phyloP scores from a whole-genome alignment of 805 yeast genomes.

The Yamadazyma insecticola region DNA sequence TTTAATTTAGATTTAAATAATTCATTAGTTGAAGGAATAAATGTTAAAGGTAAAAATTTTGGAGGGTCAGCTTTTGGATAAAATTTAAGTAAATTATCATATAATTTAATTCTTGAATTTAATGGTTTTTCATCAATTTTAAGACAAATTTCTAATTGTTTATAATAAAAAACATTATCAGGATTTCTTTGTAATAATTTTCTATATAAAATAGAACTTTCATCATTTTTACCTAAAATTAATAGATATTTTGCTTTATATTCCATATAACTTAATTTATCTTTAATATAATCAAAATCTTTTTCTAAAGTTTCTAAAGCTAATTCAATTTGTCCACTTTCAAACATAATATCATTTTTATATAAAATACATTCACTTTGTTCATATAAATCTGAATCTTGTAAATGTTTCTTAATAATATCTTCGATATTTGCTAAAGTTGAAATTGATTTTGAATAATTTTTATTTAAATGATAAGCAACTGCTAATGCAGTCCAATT shows the following conservation, averaged over 20 bases:
- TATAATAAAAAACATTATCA: slow-evolving; percentile 65
- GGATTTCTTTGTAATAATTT: slow-evolving; percentile 79
- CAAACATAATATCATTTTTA: slow-evolving; percentile 62
- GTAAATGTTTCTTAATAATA: slow-evolving; percentile 61
- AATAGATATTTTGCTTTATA: slow-evolving; percentile 60
- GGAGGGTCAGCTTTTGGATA: slow-evolving; percentile 87
- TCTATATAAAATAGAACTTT: slow-evolving; percentile 68
- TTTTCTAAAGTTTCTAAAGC: slow-evolving; percentile 60
- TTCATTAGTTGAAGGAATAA: slow-evolving; percentile 50
- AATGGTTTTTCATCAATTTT: slow-evolving; percentile 42
- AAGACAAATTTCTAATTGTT: slow-evolving; percentile 60
- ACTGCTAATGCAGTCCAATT: slow-evolving; percentile 88
- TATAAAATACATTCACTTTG: slow-evolving; percentile 76
- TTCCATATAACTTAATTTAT: slow-evolving; percentile 60
- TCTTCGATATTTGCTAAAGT: slow-evolving; percentile 75
- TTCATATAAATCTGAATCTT: slow-evolving; percentile 66
- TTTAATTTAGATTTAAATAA: slow-evolving; percentile 44
- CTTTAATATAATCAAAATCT: slow-evolving; percentile 48
- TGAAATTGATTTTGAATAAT: slow-evolving; percentile 62
- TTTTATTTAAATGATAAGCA: slow-evolving; percentile 74
- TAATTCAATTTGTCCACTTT: slow-evolving; percentile 55
- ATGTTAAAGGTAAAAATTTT: slow-evolving; percentile 69
- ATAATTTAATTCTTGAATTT: slow-evolving; percentile 53
- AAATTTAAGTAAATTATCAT: slow-evolving; percentile 57
- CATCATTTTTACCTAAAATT: slow-evolving; percentile 51